Percentiles rank a stretch among this genome's conserved stretches.
These are phyloP conservation scores for Fusarium coicis DNA, from an alignment of 2,329 filamentous ascomycete species.

Conservation along the genomic window DNA sequence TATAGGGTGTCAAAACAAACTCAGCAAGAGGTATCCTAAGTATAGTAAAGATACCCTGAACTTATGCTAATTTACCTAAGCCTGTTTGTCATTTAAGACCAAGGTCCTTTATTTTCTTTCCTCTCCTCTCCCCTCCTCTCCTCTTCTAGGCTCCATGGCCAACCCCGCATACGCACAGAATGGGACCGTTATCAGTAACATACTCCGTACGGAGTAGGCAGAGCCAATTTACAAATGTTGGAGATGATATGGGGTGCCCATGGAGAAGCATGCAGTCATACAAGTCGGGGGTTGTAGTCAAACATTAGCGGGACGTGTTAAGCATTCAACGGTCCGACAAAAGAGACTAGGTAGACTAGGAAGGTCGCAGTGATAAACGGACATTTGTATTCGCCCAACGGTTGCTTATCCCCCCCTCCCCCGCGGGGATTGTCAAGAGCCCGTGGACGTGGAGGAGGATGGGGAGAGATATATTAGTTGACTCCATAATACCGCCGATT, in stretches of 20 bases:
- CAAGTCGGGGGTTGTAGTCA: background rate
- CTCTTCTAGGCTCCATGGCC: background rate
- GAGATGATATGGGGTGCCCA: conserved; percentile 2
- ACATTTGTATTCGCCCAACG: conserved; percentile 9
- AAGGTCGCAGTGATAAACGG: background rate
- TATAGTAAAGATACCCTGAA: background rate
- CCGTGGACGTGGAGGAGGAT: background rate
- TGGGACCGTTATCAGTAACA: background rate
- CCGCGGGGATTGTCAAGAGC: background rate
- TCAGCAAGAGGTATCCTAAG: background rate
- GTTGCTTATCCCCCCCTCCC: background rate
- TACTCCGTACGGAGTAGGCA: no score
- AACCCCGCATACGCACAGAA: background rate
- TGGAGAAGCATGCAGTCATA: background rate
- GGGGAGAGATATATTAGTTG: background rate
- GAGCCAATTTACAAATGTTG: background rate
- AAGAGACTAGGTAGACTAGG: background rate
- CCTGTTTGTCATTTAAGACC: background rate
- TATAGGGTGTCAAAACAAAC: background rate
- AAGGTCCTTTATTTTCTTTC: background rate
- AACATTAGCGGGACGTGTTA: background rate
- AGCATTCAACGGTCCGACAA: conserved; percentile 19
- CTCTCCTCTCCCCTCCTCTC: background rate
- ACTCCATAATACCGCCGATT: conserved; percentile 27
- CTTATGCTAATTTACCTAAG: background rate